Conservation (phyloP, 106 monocot species). For the Triglochin maritima region DNA sequence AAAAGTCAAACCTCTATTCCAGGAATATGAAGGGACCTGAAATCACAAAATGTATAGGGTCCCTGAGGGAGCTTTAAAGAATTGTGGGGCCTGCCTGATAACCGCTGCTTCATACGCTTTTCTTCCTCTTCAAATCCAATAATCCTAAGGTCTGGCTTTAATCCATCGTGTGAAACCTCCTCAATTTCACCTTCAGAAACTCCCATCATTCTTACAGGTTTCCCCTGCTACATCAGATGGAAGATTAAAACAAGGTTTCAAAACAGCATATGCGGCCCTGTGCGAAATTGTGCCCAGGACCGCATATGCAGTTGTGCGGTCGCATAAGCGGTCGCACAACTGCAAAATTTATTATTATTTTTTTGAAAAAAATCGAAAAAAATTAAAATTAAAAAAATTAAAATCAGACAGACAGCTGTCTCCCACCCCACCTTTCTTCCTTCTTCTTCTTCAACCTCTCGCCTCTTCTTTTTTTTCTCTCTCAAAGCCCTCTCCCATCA, state of each 20-base stretch:
- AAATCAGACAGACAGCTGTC: too few species aligned
- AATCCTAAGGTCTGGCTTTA: constrained; percentile 51
- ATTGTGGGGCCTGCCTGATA: constrained; percentile 9
- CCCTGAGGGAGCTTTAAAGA: constrained; percentile 78
- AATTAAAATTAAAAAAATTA: too few species aligned
- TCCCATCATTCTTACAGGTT: constrained; percentile 93
- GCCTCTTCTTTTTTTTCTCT: too few species aligned
- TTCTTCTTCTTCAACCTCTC: too few species aligned
- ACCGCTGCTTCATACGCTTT: constrained; percentile 46
- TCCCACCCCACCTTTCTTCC: too few species aligned
- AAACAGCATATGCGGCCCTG: too few species aligned
- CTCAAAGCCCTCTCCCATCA: too few species aligned
- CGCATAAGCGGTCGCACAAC: constrained; percentile 7
- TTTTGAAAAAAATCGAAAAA: not conserved
- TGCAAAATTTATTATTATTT: not conserved
- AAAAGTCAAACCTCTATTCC: constrained; percentile 61
- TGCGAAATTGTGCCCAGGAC: too few species aligned
- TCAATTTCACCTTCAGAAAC: constrained; percentile 69
- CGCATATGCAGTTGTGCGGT: not conserved
- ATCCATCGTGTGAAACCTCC: constrained; percentile 64
- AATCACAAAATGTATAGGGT: constrained; percentile 72
- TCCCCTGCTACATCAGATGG: constrained; percentile 35
- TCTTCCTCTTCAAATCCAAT: constrained; percentile 95
- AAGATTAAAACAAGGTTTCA: too few species aligned
- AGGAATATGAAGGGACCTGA: constrained; percentile 68